Evolutionary conservation across 2,329 filamentous ascomycete species (phyloP).

Genomic region (Trichoderma gracile): DNA sequence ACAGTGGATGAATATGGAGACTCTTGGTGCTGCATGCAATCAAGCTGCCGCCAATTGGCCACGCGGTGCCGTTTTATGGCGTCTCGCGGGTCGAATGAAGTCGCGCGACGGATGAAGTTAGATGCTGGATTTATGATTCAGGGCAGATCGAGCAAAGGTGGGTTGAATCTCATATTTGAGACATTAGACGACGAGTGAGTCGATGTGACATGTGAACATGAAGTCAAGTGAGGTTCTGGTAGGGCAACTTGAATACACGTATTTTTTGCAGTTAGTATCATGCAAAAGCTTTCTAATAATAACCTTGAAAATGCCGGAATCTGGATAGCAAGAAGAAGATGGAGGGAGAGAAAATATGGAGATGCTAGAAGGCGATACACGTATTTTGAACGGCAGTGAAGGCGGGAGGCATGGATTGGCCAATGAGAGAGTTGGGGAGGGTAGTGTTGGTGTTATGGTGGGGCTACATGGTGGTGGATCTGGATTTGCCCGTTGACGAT

Average conservation of each 20-base stretch:
- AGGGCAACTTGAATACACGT: slow-evolving; percentile 4
- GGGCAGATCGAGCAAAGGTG: background rate
- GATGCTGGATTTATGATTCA: background rate
- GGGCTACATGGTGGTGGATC: background rate
- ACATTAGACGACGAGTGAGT: background rate
- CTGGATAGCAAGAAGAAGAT: no score
- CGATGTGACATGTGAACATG: background rate
- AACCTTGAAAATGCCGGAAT: background rate
- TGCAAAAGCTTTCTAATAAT: slow-evolving; percentile 1
- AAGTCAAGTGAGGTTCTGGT: background rate
- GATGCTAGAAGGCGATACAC: background rate
- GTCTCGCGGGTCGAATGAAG: background rate
- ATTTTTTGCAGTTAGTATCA: background rate
- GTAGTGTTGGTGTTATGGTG: background rate
- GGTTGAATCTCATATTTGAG: background rate
- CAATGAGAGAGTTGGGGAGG: background rate
- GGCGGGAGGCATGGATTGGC: background rate
- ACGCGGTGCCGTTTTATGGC: background rate
- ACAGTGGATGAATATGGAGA: background rate
- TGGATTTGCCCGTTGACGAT: no score
- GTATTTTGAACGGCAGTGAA: slow-evolving; percentile 1
- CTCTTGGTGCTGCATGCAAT: background rate
- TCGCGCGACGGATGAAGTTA: background rate
- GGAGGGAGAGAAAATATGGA: background rate
- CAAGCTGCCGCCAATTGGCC: background rate